Evolutionary conservation across 345 rosid genomes (phyloP), one percentile per base, ranked within the genome.

Genomic region (Arabis hirsuta): DNA sequence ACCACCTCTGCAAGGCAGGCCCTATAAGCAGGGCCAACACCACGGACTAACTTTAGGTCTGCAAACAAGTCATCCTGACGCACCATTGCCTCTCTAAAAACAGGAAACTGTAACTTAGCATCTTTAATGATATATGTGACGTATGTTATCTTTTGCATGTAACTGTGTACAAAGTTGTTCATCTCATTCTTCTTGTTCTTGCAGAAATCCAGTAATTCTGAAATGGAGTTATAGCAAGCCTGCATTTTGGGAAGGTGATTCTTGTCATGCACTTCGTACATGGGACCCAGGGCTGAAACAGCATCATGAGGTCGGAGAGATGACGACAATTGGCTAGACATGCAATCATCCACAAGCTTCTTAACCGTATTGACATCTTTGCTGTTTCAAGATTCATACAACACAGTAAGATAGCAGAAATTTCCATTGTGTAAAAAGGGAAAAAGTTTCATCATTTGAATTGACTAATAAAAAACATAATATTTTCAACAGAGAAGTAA

Each of bases 291-390:
- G n/a, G 98, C 99, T 43, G 98, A 90, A 79, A 96, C 99, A 42
- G 96, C 98, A 83, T 92, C 98, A 59, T 96, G 98, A 63, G 98
- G 99, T 24, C 99, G 97, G 22, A 88, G 87, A 27, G 99, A 90
- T 59, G 98, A 87, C 44, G 99, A 87, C 44, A 88, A 45, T 59
- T 88, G 97, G 75, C 83, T 60, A 67, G 96, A 87, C 70, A 92
- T 80, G 75, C 98, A 90, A 64, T 92, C 98, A 80, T 96, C 94
- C 62, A 96, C 96, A 50, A 92, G 97, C 73, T 86, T 92, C 85
- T 92, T 96, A 62, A 92, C 98, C 1, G 95, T 96, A 73, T 84
- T 80, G 64, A 92, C 95, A 71, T 96, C 99, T 84, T 92, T 92
- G 86, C 99, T 92, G 99, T 80, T 85, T 67, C 16, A 71, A 78